Evolutionary conservation across 352 stramenopile genomes (phyloP).

Genomic region (Pythium sp.): DNA sequence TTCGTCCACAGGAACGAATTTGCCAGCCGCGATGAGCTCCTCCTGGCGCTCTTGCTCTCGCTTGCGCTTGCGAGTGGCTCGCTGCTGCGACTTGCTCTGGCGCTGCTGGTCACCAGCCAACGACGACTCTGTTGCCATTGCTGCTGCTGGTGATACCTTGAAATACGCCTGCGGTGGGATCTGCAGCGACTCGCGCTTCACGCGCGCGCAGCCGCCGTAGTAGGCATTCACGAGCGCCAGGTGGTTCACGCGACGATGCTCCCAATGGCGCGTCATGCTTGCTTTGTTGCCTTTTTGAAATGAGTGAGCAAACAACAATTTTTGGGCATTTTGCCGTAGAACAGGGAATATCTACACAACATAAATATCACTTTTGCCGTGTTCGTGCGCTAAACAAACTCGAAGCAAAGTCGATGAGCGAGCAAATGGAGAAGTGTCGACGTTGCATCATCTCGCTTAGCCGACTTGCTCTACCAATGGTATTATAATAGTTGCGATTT

Average conservation of each 20-base stretch:
- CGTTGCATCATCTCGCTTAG: no score
- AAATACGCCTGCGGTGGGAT: slow-evolving; percentile 28
- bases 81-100: background rate
- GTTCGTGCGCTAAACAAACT: no score
- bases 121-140: slow-evolving; percentile 3
- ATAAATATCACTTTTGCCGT: no score
- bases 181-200: slow-evolving; percentile 34
- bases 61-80: slow-evolving; percentile 35
- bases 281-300: no score
- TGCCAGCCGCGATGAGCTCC: slow-evolving; percentile 38
- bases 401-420: no score
- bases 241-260: slow-evolving; percentile 33
- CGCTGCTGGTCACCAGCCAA: background rate
- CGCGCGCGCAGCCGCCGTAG: slow-evolving; percentile 32
- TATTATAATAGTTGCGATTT: no score
- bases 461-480: no score
- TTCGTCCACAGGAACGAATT: slow-evolving; percentile 47
- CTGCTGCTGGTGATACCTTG: background rate
- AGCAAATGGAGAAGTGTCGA: no score
- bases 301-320: no score
- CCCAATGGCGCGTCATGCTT: background rate
- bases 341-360: no score
- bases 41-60: slow-evolving; percentile 31
- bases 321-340: no score
- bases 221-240: slow-evolving; percentile 48